Percentiles rank a stretch among this genome's conserved stretches.
Evolutionary conservation across 352 stramenopile genomes (phyloP).

Genomic region (Phytophthora tubulina): DNA sequence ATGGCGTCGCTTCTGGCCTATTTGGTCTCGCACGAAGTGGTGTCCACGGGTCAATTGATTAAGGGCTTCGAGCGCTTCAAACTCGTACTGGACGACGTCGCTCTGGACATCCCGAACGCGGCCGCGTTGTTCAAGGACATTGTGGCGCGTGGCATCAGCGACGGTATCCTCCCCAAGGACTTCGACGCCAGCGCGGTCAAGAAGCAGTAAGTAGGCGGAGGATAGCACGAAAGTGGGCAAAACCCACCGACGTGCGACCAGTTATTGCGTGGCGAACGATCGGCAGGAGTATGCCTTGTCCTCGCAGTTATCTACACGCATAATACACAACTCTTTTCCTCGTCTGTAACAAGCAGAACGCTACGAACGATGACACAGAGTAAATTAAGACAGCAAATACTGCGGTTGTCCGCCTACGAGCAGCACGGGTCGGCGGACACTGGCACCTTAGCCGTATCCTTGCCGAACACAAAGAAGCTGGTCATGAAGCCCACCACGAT

Average conservation of each 20-base stretch:
- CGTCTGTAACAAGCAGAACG: background rate
- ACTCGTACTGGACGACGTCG: slow-evolving; percentile 66
- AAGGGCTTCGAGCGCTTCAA: slow-evolving; percentile 90
- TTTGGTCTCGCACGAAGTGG: slow-evolving; percentile 72
- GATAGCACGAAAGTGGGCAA: slow-evolving; percentile 7
- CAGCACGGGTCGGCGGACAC: slow-evolving; percentile 78
- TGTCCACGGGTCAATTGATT: slow-evolving; percentile 66
- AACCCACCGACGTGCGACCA: slow-evolving; percentile 6
- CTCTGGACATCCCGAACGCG: slow-evolving; percentile 76
- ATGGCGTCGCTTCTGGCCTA: slow-evolving; percentile 86
- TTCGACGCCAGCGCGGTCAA: slow-evolving; percentile 56
- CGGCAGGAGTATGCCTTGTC: slow-evolving; percentile 6
- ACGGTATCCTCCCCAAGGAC: slow-evolving; percentile 52
- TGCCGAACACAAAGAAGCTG: slow-evolving; percentile 75
- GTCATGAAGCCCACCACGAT: slow-evolving; percentile 74
- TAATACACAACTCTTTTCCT: slow-evolving; percentile 40
- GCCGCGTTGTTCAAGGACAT: slow-evolving; percentile 56
- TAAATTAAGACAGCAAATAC: slow-evolving; percentile 19
- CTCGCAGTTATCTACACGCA: slow-evolving; percentile 13
- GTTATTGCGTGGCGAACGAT: slow-evolving; percentile 9
- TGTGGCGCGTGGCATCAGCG: slow-evolving; percentile 54
- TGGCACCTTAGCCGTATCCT: slow-evolving; percentile 76
- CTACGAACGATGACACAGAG: slow-evolving; percentile 21
- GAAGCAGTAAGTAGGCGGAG: slow-evolving; percentile 40
- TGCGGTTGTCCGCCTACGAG: slow-evolving; percentile 31